Conservation (phyloP, 352 stramenopile genomes). For the Detonula confervacea region DNA sequence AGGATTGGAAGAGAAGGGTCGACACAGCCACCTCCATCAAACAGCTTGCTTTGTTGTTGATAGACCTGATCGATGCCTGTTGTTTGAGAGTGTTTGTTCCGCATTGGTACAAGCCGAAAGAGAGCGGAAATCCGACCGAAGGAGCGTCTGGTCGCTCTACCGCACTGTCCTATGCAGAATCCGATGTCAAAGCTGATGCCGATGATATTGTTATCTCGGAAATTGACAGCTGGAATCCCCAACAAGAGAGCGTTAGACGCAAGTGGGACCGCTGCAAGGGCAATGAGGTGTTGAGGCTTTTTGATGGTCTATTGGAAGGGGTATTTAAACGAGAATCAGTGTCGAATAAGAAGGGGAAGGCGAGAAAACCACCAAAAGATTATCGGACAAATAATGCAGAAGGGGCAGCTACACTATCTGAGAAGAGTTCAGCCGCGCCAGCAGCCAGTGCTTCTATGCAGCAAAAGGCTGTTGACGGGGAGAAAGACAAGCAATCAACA, state of each 20-base stretch:
- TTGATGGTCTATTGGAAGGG: conserved; percentile 19
- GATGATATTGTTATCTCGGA: neutral
- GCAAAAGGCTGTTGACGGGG: neutral
- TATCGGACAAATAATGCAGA: neutral
- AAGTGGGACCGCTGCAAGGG: conserved; percentile 48
- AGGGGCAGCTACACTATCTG: neutral
- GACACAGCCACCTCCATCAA: conserved; percentile 54
- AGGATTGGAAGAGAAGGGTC: conserved; percentile 63
- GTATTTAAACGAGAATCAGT: conserved; percentile 2
- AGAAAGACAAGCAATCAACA: neutral
- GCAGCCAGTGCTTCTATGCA: neutral
- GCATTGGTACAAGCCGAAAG: conserved; percentile 55
- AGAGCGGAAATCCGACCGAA: conserved; percentile 22
- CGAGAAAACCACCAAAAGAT: neutral
- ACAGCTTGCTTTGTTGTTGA: conserved; percentile 56
- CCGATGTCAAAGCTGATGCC: neutral
- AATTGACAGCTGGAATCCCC: conserved; percentile 18
- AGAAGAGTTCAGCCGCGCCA: neutral
- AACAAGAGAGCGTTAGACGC: conserved; percentile 26
- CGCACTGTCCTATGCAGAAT: neutral
- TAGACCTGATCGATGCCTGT: conserved; percentile 71
- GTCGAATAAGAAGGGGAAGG: conserved; percentile 15
- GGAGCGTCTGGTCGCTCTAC: neutral
- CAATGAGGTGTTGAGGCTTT: conserved; percentile 25
- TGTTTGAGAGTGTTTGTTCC: conserved; percentile 66